phyloP scores from a whole-genome alignment of 257 asterid genomes.

The Lycium ferocissimum region DNA sequence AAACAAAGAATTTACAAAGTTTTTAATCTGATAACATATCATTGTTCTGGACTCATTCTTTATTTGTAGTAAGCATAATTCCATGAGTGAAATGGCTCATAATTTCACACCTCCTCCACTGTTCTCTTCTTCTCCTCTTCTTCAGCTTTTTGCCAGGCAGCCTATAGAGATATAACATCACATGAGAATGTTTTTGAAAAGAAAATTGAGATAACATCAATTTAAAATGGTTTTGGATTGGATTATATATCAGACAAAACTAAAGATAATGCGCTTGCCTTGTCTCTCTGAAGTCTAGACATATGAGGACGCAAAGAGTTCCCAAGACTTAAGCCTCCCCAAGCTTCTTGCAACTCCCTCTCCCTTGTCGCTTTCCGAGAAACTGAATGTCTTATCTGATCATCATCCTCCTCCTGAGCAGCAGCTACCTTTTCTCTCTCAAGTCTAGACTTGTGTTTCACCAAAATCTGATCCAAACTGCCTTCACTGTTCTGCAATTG shows the following conservation, averaged over 20 bases:
- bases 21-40: not conserved
- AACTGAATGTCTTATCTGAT: constrained; percentile 48
- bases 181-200: not conserved
- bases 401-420: constrained; percentile 40
- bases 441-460: constrained; percentile 63
- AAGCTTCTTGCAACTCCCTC: constrained; percentile 74
- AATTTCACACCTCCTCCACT: constrained; percentile 32
- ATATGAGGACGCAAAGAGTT: constrained; percentile 82
- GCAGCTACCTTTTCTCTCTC: constrained; percentile 67
- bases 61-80: not conserved
- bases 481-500: constrained; percentile 42
- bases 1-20: not conserved
- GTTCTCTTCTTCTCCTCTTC: constrained; percentile 73
- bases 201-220: not conserved
- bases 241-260: not conserved
- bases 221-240: not conserved
- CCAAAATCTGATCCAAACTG: constrained; percentile 77
- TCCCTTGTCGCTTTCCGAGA: constrained; percentile 75
- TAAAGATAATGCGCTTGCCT: constrained; percentile 52
- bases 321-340: constrained; percentile 96
- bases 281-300: constrained; percentile 80
- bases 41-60: not conserved
- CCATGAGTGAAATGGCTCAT: not conserved
- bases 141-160: constrained; percentile 92
- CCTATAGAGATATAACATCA: constrained; percentile 49